phyloP scores from a whole-genome alignment of 2,329 filamentous ascomycete species.

The Fusarium sp. region DNA sequence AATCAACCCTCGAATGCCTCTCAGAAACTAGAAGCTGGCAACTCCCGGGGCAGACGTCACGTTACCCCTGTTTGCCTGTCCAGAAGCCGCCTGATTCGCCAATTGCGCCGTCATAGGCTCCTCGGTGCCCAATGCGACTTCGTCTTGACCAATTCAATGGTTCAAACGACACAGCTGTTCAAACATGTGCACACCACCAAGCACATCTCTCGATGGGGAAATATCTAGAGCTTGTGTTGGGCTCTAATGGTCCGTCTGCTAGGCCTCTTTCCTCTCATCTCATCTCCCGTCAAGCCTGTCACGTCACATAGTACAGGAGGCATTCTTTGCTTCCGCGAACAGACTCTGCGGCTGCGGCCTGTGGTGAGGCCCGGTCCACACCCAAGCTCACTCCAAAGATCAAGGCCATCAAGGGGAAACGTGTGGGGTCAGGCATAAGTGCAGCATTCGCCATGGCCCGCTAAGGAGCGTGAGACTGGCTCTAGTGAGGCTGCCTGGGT shows the following conservation, averaged over 20 bases:
- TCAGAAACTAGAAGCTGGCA: background rate
- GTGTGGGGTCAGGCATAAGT: constrained; percentile 47
- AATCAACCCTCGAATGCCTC: background rate
- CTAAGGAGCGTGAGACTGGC: constrained; percentile 9
- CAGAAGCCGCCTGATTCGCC: constrained; percentile 3
- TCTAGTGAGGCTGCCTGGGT: constrained; percentile 42
- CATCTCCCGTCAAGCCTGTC: constrained; percentile 13
- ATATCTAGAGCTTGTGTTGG: constrained; percentile 12
- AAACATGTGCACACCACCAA: constrained; percentile 24
- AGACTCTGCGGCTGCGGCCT: constrained; percentile 19
- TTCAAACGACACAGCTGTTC: constrained; percentile 17
- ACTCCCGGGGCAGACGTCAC: constrained; percentile 5
- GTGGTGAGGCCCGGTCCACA: constrained; percentile 32
- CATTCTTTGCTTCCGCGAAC: constrained; percentile 33
- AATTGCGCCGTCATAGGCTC: constrained; percentile 20
- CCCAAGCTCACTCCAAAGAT: constrained; percentile 11
- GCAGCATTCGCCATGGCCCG: constrained; percentile 36
- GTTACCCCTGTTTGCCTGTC: constrained; percentile 15
- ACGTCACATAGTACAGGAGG: constrained; percentile 31
- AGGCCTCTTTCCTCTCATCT: constrained; percentile 28
- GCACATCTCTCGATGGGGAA: constrained; percentile 32
- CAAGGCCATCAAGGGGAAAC: constrained; percentile 33
- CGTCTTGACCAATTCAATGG: constrained; percentile 4
- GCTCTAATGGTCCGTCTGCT: constrained; percentile 9
- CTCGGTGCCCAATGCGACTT: constrained; percentile 33